A percentile compares a stretch with the other conserved stretches of the same genome.
Conservation (phyloP, 345 rosid genomes). For the Salix purpurea region DNA sequence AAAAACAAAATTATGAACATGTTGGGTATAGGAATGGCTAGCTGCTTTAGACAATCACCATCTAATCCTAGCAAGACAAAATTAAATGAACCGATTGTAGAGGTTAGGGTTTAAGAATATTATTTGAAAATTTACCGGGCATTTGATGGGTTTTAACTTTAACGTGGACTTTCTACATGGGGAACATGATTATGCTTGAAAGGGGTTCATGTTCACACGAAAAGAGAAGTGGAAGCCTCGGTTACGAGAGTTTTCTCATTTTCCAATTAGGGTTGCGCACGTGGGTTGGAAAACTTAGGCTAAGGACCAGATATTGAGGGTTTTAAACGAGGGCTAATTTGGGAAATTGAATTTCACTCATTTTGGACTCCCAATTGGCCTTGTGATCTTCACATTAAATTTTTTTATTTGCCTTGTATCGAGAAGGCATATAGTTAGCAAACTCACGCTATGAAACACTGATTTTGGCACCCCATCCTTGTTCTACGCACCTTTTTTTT, state of each 20-base stretch:
- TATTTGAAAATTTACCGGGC: not conserved
- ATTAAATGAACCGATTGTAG: not conserved
- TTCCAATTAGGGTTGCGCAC: conserved; percentile 1
- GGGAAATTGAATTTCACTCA: conserved; percentile 23
- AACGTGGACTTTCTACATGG: conserved; percentile 18
- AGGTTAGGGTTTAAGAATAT: not conserved
- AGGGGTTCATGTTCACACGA: not conserved
- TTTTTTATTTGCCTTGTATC: conserved; percentile 13
- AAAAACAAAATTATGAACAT: conserved; percentile 1
- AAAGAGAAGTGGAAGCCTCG: conserved; percentile 19
- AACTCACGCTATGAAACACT: not conserved
- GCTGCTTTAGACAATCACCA: not conserved
- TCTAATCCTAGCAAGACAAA: not conserved
- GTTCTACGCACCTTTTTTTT: not conserved
- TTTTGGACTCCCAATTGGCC: conserved; percentile 22
- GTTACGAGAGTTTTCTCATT: conserved; percentile 40
- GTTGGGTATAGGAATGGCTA: not conserved
- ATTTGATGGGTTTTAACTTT: conserved; percentile 8
- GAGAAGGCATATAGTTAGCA: conserved; percentile 24
- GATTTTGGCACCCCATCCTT: not conserved
- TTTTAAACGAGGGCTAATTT: conserved; percentile 11
- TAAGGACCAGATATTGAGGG: not conserved
- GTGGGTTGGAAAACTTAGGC: not conserved
- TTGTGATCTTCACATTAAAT: conserved; percentile 24
- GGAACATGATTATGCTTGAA: conserved; percentile 12